phyloP scores from a whole-genome alignment of 2,329 filamentous ascomycete species.

The Helotiales sp. region DNA sequence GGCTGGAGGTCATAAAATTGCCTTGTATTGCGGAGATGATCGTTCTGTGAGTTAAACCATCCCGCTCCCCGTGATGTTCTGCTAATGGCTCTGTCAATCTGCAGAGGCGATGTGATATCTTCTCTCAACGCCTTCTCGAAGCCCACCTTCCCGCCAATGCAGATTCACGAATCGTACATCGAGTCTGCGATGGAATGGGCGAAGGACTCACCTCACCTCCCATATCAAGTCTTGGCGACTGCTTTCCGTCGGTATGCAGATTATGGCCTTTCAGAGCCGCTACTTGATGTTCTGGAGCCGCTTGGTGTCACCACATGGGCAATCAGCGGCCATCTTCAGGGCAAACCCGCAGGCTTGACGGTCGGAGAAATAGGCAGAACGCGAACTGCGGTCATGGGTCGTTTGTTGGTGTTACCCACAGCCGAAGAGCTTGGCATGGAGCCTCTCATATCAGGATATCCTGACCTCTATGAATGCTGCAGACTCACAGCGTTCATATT shows the following conservation, averaged over 20 bases:
- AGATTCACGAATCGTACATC: background rate
- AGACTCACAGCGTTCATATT: constrained; percentile 8
- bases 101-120: background rate
- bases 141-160: background rate
- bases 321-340: constrained; percentile 4
- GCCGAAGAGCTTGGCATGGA: background rate
- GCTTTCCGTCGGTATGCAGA: background rate
- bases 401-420: constrained; percentile 2
- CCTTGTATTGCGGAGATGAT: constrained; percentile 7
- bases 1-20: constrained; percentile 11
- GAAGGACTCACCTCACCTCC: background rate
- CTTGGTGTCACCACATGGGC: background rate
- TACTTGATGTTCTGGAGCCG: constrained; percentile 4
- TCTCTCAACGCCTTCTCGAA: constrained; percentile 5
- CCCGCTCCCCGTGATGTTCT: background rate
- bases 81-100: background rate
- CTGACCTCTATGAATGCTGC: constrained; percentile 12
- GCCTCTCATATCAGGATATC: background rate
- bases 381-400: background rate
- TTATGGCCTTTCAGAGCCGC: background rate
- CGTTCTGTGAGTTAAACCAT: constrained; percentile 3
- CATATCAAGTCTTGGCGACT: background rate
- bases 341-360: background rate
- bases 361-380: constrained; percentile 11
- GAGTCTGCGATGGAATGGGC: background rate